A percentile compares a stretch with the other conserved stretches of the same genome.
Evolutionary conservation across 305 asterid species (phyloP).

Genomic region (Coffea humblotiana): DNA sequence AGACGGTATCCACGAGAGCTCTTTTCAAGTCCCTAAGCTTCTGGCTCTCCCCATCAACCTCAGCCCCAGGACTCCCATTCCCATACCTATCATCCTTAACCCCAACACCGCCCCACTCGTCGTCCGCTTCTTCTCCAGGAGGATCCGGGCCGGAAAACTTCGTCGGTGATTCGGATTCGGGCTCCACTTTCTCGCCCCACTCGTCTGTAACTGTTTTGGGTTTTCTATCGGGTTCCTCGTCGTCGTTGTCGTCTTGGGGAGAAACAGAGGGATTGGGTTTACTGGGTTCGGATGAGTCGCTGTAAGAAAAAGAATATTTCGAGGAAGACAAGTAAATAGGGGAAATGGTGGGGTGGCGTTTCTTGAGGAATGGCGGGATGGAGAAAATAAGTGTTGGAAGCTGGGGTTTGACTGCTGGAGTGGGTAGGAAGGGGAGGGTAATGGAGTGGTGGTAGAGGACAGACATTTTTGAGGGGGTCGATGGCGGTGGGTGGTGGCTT

Average conservation of each 20-base stretch:
- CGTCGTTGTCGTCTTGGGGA: background rate
- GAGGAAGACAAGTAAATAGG: conserved; percentile 11
- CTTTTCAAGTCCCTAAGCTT: conserved; percentile 66
- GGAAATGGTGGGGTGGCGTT: background rate
- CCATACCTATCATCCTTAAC: conserved; percentile 28
- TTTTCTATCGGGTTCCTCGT: conserved; percentile 23
- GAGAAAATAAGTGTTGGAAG: conserved; percentile 4
- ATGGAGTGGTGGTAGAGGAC: conserved; percentile 9
- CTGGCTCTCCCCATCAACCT: conserved; percentile 31
- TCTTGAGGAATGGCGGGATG: background rate
- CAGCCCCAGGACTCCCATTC: conserved; percentile 49
- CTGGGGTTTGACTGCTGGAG: conserved; percentile 4
- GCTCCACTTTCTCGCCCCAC: conserved; percentile 80
- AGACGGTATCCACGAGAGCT: conserved; percentile 77
- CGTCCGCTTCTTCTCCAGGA: conserved; percentile 48
- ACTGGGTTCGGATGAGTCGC: conserved; percentile 13
- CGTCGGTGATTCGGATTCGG: conserved; percentile 52
- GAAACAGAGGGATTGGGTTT: background rate
- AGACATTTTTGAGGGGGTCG: conserved; percentile 21
- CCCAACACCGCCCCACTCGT: conserved; percentile 64
- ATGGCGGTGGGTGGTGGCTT: too few relatives aligned
- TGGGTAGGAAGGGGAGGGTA: background rate
- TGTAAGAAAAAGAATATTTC: conserved; percentile 5
- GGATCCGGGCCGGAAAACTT: conserved; percentile 62
- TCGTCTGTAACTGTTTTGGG: conserved; percentile 49